Percentiles rank a stretch among this genome's conserved stretches.
These are phyloP conservation scores for Dictyostelium purpureum DNA, from an alignment of 78 protist species.

Conservation along the genomic window DNA sequence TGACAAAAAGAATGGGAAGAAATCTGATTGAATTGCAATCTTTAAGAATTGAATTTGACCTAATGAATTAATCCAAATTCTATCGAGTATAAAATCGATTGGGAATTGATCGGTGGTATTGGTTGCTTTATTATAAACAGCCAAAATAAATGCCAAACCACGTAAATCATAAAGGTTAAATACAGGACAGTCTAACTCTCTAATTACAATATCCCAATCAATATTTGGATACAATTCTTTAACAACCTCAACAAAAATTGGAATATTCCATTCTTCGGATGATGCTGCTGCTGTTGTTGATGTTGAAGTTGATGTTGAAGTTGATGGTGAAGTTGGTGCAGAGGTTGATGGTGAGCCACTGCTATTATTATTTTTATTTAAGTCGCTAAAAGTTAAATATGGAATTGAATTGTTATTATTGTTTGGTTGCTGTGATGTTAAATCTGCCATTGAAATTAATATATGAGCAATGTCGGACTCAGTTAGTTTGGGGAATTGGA, in stretches of 20 bases:
- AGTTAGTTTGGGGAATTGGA: constrained; percentile 44
- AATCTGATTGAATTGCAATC: constrained; percentile 52
- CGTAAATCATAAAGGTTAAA: constrained; percentile 35
- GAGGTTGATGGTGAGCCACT: background rate
- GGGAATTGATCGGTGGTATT: constrained; percentile 63
- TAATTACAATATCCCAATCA: constrained; percentile 72
- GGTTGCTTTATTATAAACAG: constrained; percentile 62
- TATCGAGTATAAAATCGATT: constrained; percentile 55
- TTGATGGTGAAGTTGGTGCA: background rate
- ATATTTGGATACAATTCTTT: constrained; percentile 63
- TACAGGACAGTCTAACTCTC: constrained; percentile 68
- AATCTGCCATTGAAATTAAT: constrained; percentile 62
- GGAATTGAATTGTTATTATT: background rate
- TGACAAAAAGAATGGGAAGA: constrained; percentile 62
- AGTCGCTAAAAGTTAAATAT: background rate
- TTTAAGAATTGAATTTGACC: constrained; percentile 79
- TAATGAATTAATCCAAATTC: constrained; percentile 66
- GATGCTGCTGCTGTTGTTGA: background rate
- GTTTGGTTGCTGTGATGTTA: background rate
- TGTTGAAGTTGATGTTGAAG: background rate
- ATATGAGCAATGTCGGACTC: constrained; percentile 61
- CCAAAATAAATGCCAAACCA: constrained; percentile 69
- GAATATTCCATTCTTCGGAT: constrained; percentile 56
- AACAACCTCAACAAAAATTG: constrained; percentile 60
- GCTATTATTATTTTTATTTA: background rate